phyloP scores from a whole-genome alignment of 345 rosid species.

The Mangifera indica region DNA sequence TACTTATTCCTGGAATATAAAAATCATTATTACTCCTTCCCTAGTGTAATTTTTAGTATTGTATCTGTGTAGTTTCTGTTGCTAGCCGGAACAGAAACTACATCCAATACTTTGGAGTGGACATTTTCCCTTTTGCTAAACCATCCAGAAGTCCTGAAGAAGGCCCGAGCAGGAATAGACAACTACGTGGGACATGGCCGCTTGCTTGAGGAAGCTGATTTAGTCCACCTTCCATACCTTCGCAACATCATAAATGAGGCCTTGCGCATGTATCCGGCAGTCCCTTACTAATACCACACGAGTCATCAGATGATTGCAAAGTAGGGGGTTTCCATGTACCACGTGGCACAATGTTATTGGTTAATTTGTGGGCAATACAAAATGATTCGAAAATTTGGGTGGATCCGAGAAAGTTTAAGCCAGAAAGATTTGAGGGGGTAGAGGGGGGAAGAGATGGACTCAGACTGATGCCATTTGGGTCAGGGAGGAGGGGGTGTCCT shows the following conservation, averaged over 20 bases:
- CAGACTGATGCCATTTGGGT: slow-evolving; percentile 38
- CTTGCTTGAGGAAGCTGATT: slow-evolving; percentile 31
- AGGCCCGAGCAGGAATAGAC: slow-evolving; percentile 36
- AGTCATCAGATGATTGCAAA: slow-evolving; percentile 37
- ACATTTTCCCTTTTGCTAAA: slow-evolving; percentile 34
- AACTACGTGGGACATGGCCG: slow-evolving; percentile 14
- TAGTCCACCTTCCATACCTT: slow-evolving; percentile 29
- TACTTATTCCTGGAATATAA: too few relatives aligned
- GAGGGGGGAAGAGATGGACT: slow-evolving; percentile 28
- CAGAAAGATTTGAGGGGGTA: slow-evolving; percentile 37
- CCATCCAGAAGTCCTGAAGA: slow-evolving; percentile 21
- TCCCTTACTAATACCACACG: slow-evolving; percentile 40
- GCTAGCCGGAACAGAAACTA: slow-evolving; percentile 23
- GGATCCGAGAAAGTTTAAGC: slow-evolving; percentile 38
- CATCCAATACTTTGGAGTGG: slow-evolving; percentile 32
- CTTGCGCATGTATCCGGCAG: slow-evolving; percentile 30
- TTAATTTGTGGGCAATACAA: slow-evolving; percentile 44
- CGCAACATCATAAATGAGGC: slow-evolving; percentile 24
- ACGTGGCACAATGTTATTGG: slow-evolving; percentile 34
- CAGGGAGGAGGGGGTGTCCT: slow-evolving; percentile 52
- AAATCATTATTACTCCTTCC: too few relatives aligned
- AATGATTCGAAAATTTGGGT: slow-evolving; percentile 39
- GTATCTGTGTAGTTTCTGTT: slow-evolving; percentile 18
- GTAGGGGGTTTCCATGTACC: slow-evolving; percentile 39
- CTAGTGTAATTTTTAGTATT: neutral